These are phyloP conservation scores for Carex cristatella DNA, from an alignment of 176 grass and related monocot genomes.

Conservation along the genomic window DNA sequence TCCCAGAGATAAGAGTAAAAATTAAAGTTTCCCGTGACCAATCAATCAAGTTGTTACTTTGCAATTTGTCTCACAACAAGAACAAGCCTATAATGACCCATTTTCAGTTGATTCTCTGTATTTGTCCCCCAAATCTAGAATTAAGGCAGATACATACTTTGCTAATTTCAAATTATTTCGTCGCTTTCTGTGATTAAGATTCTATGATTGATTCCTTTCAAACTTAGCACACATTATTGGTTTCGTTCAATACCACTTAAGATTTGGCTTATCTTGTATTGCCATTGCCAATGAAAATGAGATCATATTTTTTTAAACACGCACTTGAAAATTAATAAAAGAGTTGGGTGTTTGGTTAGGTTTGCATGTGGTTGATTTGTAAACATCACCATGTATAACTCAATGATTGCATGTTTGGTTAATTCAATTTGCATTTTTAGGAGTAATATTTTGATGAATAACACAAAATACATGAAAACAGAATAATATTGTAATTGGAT, in stretches of 20 bases:
- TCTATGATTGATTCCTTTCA: conserved; percentile 18
- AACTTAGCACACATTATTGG: background rate
- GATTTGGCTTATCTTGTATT: background rate
- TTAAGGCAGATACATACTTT: background rate
- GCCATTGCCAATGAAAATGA: background rate
- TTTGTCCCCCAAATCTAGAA: background rate
- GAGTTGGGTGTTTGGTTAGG: background rate
- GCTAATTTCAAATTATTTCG: conserved; percentile 1
- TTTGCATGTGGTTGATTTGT: background rate
- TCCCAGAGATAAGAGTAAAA: background rate
- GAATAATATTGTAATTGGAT: background rate
- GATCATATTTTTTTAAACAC: background rate
- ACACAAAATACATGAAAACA: background rate
- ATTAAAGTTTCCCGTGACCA: conserved; percentile 5
- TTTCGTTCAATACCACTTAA: background rate
- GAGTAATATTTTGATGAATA: background rate
- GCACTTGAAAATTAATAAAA: background rate
- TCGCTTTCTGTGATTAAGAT: conserved; percentile 18
- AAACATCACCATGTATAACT: background rate
- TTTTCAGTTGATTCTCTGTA: conserved; percentile 7
- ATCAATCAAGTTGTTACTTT: background rate
- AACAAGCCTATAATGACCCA: background rate
- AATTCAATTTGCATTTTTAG: background rate
- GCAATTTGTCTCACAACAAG: conserved; percentile 3
- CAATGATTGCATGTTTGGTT: background rate